These are phyloP conservation scores for Polygonum maritimum DNA, from an alignment of 148 eudicot species.

Conservation along the genomic window DNA sequence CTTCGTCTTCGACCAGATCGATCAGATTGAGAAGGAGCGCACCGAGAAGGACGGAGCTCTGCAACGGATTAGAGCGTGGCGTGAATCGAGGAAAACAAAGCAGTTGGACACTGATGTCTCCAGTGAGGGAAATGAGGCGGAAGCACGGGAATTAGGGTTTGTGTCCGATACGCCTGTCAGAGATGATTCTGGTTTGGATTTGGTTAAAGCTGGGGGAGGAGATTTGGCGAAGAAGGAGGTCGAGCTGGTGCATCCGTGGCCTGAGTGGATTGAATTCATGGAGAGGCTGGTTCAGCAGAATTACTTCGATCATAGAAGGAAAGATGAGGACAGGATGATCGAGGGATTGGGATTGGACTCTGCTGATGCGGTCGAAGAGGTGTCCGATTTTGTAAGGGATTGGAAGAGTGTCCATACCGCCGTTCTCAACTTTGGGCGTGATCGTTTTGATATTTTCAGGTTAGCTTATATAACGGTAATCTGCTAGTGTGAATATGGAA, in stretches of 20 bases:
- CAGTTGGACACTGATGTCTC: background rate
- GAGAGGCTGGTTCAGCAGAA: conserved; percentile 85
- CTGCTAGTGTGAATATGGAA: background rate
- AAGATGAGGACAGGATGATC: conserved; percentile 69
- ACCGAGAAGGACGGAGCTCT: conserved; percentile 66
- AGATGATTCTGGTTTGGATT: background rate
- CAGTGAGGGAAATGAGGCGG: background rate
- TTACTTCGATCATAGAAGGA: conserved; percentile 67
- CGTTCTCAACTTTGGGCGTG: conserved; percentile 59
- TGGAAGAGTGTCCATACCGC: conserved; percentile 78
- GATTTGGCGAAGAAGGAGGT: conserved; percentile 29
- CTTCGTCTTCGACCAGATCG: conserved; percentile 93
- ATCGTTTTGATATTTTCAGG: conserved; percentile 89
- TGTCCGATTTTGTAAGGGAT: conserved; percentile 66
- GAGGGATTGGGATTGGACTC: conserved; percentile 44
- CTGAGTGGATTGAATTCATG: conserved; percentile 85
- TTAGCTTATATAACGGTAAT: conserved; percentile 12
- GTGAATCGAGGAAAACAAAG: conserved; percentile 49
- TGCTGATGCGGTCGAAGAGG: conserved; percentile 30
- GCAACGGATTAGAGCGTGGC: conserved; percentile 81
- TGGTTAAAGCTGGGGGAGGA: conserved; percentile 11
- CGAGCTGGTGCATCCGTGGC: conserved; percentile 85
- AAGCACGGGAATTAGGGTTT: conserved; percentile 3
- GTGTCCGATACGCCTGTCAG: background rate
- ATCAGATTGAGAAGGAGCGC: conserved; percentile 65